phyloP scores from a whole-genome alignment of 805 yeast genomes.

The Candida dajiaensis region DNA sequence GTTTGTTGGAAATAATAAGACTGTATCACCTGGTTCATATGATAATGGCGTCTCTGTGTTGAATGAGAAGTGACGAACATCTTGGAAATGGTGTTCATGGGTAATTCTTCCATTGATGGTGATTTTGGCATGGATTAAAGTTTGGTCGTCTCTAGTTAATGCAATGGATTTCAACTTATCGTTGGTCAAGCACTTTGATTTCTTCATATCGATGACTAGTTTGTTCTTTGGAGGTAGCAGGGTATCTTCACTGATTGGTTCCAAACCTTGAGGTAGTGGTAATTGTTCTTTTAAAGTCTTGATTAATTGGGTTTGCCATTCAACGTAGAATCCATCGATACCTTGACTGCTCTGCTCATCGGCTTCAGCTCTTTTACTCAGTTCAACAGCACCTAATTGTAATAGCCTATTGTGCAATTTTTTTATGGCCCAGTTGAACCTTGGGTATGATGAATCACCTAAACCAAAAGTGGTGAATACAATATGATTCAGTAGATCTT shows the following conservation, averaged over 20 bases:
- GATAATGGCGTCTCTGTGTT: slow-evolving; percentile 16
- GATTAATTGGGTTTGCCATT: slow-evolving; percentile 57
- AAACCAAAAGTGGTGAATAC: slow-evolving; percentile 75
- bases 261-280: slow-evolving; percentile 29
- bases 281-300: slow-evolving; percentile 26
- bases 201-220: slow-evolving; percentile 24
- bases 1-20: slow-evolving; percentile 72
- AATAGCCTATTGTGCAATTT: slow-evolving; percentile 71
- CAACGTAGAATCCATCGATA: slow-evolving; percentile 66
- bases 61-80: slow-evolving; percentile 57
- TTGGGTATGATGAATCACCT: slow-evolving; percentile 90
- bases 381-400: slow-evolving; percentile 77
- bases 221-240: slow-evolving; percentile 34
- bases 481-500: slow-evolving; percentile 53
- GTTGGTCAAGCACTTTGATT: slow-evolving; percentile 27
- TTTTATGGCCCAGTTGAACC: slow-evolving; percentile 81
- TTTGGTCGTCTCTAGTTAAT: slow-evolving; percentile 24
- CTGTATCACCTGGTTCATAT: slow-evolving; percentile 76
- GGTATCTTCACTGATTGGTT: slow-evolving; percentile 28
- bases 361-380: slow-evolving; percentile 75
- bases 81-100: slow-evolving; percentile 74
- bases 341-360: slow-evolving; percentile 83
- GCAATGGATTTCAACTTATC: slow-evolving; percentile 24
- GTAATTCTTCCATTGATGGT: slow-evolving; percentile 57
- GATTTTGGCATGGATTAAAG: slow-evolving; percentile 38